Evolutionary conservation across 495 filamentous ascomycete genomes (phyloP), one percentile per base, ranked within the genome.

Genomic region (Lepraria neglecta): DNA sequence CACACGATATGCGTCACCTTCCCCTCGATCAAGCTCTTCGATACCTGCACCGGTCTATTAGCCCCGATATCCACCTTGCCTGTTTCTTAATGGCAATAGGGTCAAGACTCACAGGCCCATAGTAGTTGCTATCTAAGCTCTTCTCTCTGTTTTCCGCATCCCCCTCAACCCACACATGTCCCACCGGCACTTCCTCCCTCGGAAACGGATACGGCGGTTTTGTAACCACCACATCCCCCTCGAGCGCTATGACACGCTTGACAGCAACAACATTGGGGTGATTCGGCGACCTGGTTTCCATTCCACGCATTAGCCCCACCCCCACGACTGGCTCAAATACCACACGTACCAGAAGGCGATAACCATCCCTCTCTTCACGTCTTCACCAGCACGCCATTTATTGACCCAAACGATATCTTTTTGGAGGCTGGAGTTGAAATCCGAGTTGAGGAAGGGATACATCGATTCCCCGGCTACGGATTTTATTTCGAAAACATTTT

Each of bases 161-260:
- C 0, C 88, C 89, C 67, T 91, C 87, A 19, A 92, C 76, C 89
- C 89, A 92, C 42, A 91, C 76, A 75, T 91, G 87, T 6, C 87
- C 87, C 44, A 75, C 75, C 0, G 88, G 87, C 15, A 92, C 79
- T 35, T 78, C 75, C 62, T 83, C 81, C 9, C 73, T 76, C 2
- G 71, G 60, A 31, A 80, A 74, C 33, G 84, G 77, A 68, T 83
- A 89, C 17, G 86, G 86, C 44, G 77, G 74, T 57, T 80, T 76
- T 4, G 86, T 87, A 12, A 69, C 74, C 21, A 92, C 78, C 3
- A 78, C 73, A 65, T 92, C 89, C 19, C 88, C 88, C 28, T 84
- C 83, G 12, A 92, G 68, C 0, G 79, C 89, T 17, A 90, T 72
- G 9, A 92, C 74, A 40, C 89, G 78, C 72, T 92, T 92, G 11